Evolutionary conservation across 2,329 filamentous ascomycete species (phyloP), one percentile per base, ranked within the genome.

Genomic region (Aspergillus texensis): DNA sequence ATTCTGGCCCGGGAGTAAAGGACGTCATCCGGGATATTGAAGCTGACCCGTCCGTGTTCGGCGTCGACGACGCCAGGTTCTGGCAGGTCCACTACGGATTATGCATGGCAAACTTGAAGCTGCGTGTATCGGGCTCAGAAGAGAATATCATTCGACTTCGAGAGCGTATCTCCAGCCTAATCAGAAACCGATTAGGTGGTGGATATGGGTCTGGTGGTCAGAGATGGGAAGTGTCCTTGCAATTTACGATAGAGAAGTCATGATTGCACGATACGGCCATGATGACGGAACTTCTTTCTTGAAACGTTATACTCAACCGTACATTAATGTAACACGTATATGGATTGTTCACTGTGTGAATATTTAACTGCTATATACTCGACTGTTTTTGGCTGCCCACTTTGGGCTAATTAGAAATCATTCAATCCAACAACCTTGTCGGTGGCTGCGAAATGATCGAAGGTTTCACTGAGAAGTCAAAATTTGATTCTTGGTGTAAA

Each of bases 11-110:
- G 26, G 83, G 87, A 4, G 88, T 95, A 1, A 84, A 87, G 4
- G 88, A 90, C 26, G 89, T 97, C n/a, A 84, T 97, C 71, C 86
- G 87, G 61, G 93, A 96, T 76, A 94, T 99, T 58, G 90, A 93
- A 75, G 85, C 88, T 1, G 93, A 97, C 71, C 88, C 91, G 1
- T 85, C 86, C 61, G 88, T 98, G 30, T 86, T 86, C 52, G 85
- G 86, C 1, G 88, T 99, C 54, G 92, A 97, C 62, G 94, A 97
- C 73, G 94, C 94, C 1, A 89, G 93, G 74, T 97, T 99, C 78
- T 99, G 95, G 95, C 95, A 99, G 81, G 95, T 97, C 16, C 95
- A 99, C 79, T 97, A 98, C 76, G 94, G 94, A 1, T 83, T 98
- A 46, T 96, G 93, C 74, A 96, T 98, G 91, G 95, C 95, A 10